A percentile compares a stretch with the other conserved stretches of the same genome.
phyloP scores from a whole-genome alignment of 1,284 basidiomycete species.

The Mycena citricolor region DNA sequence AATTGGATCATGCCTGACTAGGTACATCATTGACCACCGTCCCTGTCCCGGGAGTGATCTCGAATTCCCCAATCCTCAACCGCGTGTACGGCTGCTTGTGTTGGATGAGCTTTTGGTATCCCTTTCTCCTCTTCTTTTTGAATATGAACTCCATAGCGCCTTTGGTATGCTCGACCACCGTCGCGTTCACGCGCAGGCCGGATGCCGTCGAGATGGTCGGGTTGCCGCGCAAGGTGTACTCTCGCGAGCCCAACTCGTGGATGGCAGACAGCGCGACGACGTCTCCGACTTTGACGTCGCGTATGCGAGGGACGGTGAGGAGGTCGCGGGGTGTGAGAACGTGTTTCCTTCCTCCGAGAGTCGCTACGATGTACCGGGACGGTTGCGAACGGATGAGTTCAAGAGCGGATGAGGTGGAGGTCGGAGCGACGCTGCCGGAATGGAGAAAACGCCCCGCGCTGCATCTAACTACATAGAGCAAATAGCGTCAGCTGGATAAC shows the following conservation, averaged over 20 bases:
- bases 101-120: conserved; percentile 72
- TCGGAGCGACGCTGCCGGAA: conserved; percentile 33
- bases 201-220: conserved; percentile 58
- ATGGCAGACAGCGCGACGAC: conserved; percentile 83
- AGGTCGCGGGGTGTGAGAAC: conserved; percentile 88
- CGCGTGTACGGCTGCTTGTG: conserved; percentile 95
- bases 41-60: conserved; percentile 32
- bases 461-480: conserved; percentile 18
- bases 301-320: conserved; percentile 88
- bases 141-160: conserved; percentile 87
- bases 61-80: conserved; percentile 74
- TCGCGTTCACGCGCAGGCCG: conserved; percentile 74
- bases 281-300: conserved; percentile 82
- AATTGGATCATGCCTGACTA: conserved; percentile 16
- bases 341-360: conserved; percentile 87
- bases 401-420: conserved; percentile 52
- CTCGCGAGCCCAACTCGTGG: conserved; percentile 92
- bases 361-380: conserved; percentile 87
- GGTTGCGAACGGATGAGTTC: conserved; percentile 76
- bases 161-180: conserved; percentile 96
- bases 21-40: conserved; percentile 8
- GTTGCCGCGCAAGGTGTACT: conserved; percentile 86
- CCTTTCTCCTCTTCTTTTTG: conserved; percentile 98
- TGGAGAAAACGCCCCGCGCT: conserved; percentile 28
- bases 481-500: background rate